Conservation (phyloP, 345 rosid species). For the Angophora floribunda region DNA sequence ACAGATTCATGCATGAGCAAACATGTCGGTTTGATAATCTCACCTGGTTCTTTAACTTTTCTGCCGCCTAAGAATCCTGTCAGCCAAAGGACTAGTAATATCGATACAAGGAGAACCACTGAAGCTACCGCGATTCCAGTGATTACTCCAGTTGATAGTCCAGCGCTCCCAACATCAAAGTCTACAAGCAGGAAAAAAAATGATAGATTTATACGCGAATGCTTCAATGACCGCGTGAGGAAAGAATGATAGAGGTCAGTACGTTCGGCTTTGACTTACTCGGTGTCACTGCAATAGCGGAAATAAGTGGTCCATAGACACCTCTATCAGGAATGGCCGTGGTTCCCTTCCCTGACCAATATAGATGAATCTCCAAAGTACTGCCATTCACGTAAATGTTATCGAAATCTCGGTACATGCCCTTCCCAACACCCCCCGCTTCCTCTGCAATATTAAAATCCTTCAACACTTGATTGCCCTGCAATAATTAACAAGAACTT, state of each 20-base stretch:
- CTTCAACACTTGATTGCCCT: constrained; percentile 46
- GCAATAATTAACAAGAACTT: neutral
- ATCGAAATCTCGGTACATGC: constrained; percentile 10
- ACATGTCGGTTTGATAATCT: neutral
- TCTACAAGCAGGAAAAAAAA: constrained; percentile 25
- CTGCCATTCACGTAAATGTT: constrained; percentile 34
- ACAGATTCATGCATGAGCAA: neutral
- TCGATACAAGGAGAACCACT: constrained; percentile 20
- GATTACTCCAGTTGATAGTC: constrained; percentile 53
- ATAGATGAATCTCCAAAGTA: constrained; percentile 69
- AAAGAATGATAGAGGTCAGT: neutral
- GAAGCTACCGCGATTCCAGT: constrained; percentile 53
- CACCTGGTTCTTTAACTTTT: constrained; percentile 52
- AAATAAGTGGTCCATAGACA: constrained; percentile 84
- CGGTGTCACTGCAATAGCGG: constrained; percentile 72
- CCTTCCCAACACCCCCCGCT: constrained; percentile 69
- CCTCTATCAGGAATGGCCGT: constrained; percentile 55
- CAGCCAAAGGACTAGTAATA: constrained; percentile 29
- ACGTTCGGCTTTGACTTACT: constrained; percentile 33
- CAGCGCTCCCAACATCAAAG: constrained; percentile 44
- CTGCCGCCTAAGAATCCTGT: constrained; percentile 47
- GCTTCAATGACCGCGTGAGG: neutral
- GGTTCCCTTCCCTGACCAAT: constrained; percentile 91
- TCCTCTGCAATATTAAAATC: constrained; percentile 55
- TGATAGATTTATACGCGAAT: neutral